These are phyloP conservation scores for Venturiaceae sp. DNA, from an alignment of 2,329 filamentous ascomycete species.

Conservation along the genomic window DNA sequence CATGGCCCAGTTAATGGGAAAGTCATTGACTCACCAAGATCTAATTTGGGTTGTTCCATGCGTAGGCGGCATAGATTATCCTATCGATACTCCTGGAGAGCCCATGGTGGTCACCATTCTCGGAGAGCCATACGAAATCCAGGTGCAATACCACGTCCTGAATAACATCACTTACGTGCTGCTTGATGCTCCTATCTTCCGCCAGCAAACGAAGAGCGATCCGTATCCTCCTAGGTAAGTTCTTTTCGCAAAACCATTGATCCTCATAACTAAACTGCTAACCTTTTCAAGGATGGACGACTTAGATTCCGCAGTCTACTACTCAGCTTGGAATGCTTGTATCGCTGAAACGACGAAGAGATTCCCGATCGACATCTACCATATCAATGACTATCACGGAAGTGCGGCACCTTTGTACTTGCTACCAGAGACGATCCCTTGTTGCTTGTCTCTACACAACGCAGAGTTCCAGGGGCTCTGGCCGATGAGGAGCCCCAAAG, in stretches of 20 bases:
- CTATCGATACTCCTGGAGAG: slow-evolving; percentile 46
- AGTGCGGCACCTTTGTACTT: slow-evolving; percentile 55
- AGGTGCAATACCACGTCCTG: slow-evolving; percentile 53
- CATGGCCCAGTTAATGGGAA: slow-evolving; percentile 63
- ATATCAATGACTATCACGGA: slow-evolving; percentile 56
- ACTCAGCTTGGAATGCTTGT: slow-evolving; percentile 62
- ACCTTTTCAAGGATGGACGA: slow-evolving; percentile 60
- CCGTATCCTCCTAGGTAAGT: slow-evolving; percentile 48
- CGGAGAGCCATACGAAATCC: slow-evolving; percentile 49
- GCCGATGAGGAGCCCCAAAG: slow-evolving; percentile 54
- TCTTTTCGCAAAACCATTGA: too few relatives aligned
- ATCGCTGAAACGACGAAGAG: slow-evolving; percentile 54
- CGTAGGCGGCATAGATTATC: slow-evolving; percentile 56
- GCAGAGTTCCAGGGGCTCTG: slow-evolving; percentile 61
- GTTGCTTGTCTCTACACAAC: slow-evolving; percentile 57
- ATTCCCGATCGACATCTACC: slow-evolving; percentile 54
- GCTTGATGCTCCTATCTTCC: slow-evolving; percentile 57
- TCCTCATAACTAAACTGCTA: too few relatives aligned
- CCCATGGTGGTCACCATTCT: slow-evolving; percentile 55
- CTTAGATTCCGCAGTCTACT: slow-evolving; percentile 57
- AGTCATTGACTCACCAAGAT: slow-evolving; percentile 54
- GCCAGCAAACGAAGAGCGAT: slow-evolving; percentile 51
- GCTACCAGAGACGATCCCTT: slow-evolving; percentile 51
- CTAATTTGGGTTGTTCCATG: slow-evolving; percentile 48
- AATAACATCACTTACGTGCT: slow-evolving; percentile 61